These are phyloP conservation scores for Karstenula rhodostoma DNA, from an alignment of 2,329 filamentous ascomycete genomes.

Conservation along the genomic window DNA sequence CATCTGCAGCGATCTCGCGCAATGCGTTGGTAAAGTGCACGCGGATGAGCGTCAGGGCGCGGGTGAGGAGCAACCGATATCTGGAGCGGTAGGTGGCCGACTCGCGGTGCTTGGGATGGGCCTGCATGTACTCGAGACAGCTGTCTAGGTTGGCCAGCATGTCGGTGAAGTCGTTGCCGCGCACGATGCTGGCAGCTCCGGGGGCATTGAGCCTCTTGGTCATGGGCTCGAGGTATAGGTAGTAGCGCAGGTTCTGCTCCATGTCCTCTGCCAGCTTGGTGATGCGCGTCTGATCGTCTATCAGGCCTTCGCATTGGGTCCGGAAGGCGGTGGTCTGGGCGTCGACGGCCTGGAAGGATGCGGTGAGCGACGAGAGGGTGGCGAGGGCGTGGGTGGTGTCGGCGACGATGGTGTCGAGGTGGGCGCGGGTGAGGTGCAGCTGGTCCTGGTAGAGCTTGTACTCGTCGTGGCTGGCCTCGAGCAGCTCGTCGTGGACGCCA, in stretches of 20 bases:
- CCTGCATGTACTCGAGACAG: conserved; percentile 91
- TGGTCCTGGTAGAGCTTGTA: conserved; percentile 85
- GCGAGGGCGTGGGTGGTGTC: conserved; percentile 80
- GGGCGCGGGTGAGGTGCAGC: conserved; percentile 78
- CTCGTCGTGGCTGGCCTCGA: conserved; percentile 84
- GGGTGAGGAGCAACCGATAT: conserved; percentile 81
- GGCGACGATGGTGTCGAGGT: conserved; percentile 79
- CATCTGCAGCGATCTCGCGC: conserved; percentile 68
- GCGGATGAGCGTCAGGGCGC: conserved; percentile 71
- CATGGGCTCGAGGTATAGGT: conserved; percentile 90
- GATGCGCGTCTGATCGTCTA: conserved; percentile 81
- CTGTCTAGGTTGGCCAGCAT: conserved; percentile 88
- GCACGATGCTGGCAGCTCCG: conserved; percentile 84
- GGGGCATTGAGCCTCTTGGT: conserved; percentile 91
- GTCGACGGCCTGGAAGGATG: conserved; percentile 88
- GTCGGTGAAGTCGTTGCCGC: conserved; percentile 83
- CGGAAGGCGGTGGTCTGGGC: conserved; percentile 92
- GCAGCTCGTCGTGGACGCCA: conserved; percentile 69
- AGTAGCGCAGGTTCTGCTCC: conserved; percentile 90
- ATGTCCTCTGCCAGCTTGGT: conserved; percentile 83
- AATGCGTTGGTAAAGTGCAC: conserved; percentile 71
- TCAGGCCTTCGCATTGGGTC: conserved; percentile 86
- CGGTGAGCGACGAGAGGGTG: conserved; percentile 79
- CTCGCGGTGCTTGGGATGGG: conserved; percentile 85
- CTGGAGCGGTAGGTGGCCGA: conserved; percentile 86